Percentiles rank a stretch among this genome's conserved stretches.
phyloP scores from a whole-genome alignment of 2,329 filamentous ascomycete genomes.

The Catunica adiposa region DNA sequence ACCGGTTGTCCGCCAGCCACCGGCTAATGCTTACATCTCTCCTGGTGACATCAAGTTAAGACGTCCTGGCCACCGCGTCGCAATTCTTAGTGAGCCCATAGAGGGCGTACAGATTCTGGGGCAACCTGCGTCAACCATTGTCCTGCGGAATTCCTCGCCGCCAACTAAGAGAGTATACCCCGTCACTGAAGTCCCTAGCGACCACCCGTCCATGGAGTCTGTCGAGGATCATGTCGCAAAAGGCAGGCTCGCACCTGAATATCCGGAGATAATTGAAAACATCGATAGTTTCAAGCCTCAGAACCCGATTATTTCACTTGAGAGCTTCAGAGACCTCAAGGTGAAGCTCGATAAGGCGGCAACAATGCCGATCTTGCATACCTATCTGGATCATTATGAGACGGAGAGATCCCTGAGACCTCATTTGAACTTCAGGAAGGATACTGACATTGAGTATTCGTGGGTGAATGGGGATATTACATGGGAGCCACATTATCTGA shows the following conservation, averaged over 20 bases:
- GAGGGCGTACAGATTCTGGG: slow-evolving; percentile 22
- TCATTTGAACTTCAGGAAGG: slow-evolving; percentile 6
- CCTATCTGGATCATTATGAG: slow-evolving; percentile 23
- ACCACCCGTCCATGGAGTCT: slow-evolving; percentile 16
- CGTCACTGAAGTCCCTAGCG: slow-evolving; percentile 12
- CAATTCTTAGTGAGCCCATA: slow-evolving; percentile 15
- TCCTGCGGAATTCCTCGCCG: slow-evolving; percentile 25
- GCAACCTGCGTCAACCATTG: slow-evolving; percentile 27
- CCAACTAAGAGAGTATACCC: neutral
- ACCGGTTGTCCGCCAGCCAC: neutral
- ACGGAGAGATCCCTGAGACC: slow-evolving; percentile 3
- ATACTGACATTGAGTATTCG: slow-evolving; percentile 18
- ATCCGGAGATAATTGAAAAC: slow-evolving; percentile 26
- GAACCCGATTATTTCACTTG: slow-evolving; percentile 23
- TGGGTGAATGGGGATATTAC: slow-evolving; percentile 28
- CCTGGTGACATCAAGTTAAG: slow-evolving; percentile 4
- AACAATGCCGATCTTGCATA: slow-evolving; percentile 27
- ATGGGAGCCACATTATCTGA: slow-evolving; percentile 25
- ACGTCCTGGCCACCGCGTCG: slow-evolving; percentile 8
- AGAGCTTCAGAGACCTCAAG: slow-evolving; percentile 27
- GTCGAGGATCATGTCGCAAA: slow-evolving; percentile 22
- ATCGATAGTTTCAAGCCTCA: slow-evolving; percentile 33
- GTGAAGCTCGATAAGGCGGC: slow-evolving; percentile 29
- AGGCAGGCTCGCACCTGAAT: slow-evolving; percentile 18
- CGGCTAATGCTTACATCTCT: neutral